A percentile compares a stretch with the other conserved stretches of the same genome.
These are phyloP conservation scores for Vigna angularis DNA, from an alignment of 306 rosid genomes.

Conservation along the genomic window DNA sequence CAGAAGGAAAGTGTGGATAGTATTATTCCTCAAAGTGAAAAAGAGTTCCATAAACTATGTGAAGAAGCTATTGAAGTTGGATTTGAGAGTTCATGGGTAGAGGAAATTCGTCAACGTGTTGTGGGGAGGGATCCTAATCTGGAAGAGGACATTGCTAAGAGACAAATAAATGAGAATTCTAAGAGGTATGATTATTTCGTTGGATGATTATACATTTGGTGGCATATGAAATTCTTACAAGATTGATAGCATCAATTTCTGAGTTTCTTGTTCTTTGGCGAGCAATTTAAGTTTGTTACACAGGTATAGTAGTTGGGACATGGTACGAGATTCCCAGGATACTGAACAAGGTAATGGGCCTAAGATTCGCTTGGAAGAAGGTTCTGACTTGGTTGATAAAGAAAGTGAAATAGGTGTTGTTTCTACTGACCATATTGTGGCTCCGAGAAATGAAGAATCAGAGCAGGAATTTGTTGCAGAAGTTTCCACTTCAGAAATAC, in stretches of 20 bases:
- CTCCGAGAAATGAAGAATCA: not conserved
- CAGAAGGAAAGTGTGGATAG: not conserved
- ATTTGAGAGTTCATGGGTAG: slow-evolving; percentile 38
- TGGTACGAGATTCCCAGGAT: not conserved
- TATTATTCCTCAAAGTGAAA: slow-evolving; percentile 1
- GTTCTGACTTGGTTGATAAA: too few relatives aligned
- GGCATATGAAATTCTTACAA: too few relatives aligned
- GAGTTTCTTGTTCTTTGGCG: too few relatives aligned
- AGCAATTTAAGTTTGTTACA: too few relatives aligned
- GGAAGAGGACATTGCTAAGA: not conserved
- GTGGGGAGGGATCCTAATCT: slow-evolving; percentile 2
- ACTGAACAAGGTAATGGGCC: too few relatives aligned
- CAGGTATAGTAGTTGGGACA: not conserved
- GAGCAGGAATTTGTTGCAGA: not conserved
- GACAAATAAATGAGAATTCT: not conserved
- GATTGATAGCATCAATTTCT: too few relatives aligned
- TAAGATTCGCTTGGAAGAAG: too few relatives aligned
- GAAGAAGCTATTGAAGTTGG: slow-evolving; percentile 14
- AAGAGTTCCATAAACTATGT: slow-evolving; percentile 27
- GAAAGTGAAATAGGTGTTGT: too few relatives aligned
- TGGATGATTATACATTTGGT: too few relatives aligned
- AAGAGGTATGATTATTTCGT: not conserved
- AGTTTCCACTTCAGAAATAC: not conserved
- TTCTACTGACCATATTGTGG: not conserved
- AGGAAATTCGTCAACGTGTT: slow-evolving; percentile 27